Evolutionary conservation across 2,329 filamentous ascomycete species (phyloP).

Genomic region (Epichloe amarillans): DNA sequence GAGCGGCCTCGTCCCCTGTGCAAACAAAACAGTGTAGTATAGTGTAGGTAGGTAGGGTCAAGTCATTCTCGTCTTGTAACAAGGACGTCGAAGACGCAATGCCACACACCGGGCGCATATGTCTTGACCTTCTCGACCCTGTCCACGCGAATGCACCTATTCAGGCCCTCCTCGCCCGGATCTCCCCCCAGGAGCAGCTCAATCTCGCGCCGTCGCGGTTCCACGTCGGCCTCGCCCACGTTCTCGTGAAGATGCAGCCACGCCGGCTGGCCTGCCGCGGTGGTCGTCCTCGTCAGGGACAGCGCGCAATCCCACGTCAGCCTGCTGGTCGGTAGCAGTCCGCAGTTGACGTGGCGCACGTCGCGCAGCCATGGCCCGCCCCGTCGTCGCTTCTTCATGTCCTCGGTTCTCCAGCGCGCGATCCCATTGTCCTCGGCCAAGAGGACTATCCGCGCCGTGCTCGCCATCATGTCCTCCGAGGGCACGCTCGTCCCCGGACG

Average conservation of each 20-base stretch:
- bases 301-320: conserved; percentile 31
- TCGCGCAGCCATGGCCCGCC: conserved; percentile 14
- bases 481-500: conserved; percentile 24
- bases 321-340: conserved; percentile 46
- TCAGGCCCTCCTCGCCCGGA: conserved; percentile 9
- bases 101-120: conserved; percentile 55
- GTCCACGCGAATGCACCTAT: conserved; percentile 26
- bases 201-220: conserved; percentile 32
- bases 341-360: conserved; percentile 49
- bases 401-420: conserved; percentile 30
- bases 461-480: conserved; percentile 24
- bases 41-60: background rate
- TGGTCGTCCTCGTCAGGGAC: conserved; percentile 25
- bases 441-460: conserved; percentile 45
- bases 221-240: conserved; percentile 41
- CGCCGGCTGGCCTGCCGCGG: conserved; percentile 24
- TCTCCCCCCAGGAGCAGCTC: conserved; percentile 31
- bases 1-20: background rate
- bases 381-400: conserved; percentile 20
- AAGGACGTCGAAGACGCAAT: conserved; percentile 55
- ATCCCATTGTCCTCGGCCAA: conserved; percentile 55
- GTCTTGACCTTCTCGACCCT: conserved; percentile 56
- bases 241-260: conserved; percentile 59
- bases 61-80: conserved; percentile 19
- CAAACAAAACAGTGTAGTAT: too few relatives aligned